Base-by-base conservation (phyloP, 2,329 filamentous ascomycete genomes). In the Stenocarpella maydis region DNA sequence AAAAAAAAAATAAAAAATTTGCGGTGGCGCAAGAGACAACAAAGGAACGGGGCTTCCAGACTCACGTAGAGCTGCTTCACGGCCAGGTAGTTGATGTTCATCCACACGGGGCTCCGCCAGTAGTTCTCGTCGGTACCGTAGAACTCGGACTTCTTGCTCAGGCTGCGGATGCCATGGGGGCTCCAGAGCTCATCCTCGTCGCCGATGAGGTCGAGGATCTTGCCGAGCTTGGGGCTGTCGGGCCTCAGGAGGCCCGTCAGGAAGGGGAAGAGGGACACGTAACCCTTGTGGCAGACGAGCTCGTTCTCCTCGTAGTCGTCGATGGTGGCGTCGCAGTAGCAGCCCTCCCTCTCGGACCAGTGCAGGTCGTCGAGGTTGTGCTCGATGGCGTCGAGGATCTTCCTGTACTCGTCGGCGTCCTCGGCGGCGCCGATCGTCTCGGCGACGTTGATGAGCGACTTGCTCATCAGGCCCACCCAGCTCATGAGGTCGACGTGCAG, bases 381-480 rank as follows among this genome's bases (percentile, higher is more conserved):
- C 68, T 90, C 83, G 71, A 99, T 97, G 17, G 92, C 94, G 39
- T 88, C 88, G 69, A 94, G 87, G 68, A 92, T 92, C 71, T 88
- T 89, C 53, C 83, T 85, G 75, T 95, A 93, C 75, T 92, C 89
- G 26, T 87, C 86, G 0, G 87, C 90, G 74, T 98, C 95, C 41
- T 97, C 94, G 0, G 82, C 81, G 73, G 94, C 87, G 55, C 88
- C 90, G n/a, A 98, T 86, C 31, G 90, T 88, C 54, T 88, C 83
- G 1, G 94, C 93, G 74, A 98, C 92, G 74, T 91, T 92, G 75
- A 90, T 87, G 67, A 99, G 88, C n/a, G 92, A 91, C 73, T 91
- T 90, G 49, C 93, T 91, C 93, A 98, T 97, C 83, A 98, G 89
- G n/a, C 95, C 96, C 82, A 99, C 92, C 96, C 96, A 99, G 65